These are phyloP conservation scores for Botrytis tulipae DNA, from an alignment of 2,329 filamentous ascomycete genomes.

Conservation along the genomic window DNA sequence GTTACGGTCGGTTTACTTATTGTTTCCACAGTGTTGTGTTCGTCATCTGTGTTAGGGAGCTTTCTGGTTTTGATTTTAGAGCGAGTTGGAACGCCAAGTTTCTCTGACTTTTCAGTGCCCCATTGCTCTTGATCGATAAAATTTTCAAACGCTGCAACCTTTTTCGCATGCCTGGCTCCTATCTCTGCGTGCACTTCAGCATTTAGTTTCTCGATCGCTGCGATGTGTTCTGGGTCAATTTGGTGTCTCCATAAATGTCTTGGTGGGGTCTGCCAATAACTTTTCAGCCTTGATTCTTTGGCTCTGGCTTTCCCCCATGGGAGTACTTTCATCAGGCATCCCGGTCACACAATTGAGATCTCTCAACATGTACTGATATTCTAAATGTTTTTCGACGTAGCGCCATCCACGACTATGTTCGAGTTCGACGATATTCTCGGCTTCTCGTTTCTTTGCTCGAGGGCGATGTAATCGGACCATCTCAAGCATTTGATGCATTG, in stretches of 20 bases:
- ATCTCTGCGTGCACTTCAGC: not conserved
- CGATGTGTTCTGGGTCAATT: not conserved
- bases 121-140: not conserved
- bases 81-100: no score
- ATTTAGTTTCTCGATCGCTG: not conserved
- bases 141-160: no score
- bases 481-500: conserved; percentile 17
- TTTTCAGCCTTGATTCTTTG: no score
- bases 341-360: not conserved
- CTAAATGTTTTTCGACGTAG: not conserved
- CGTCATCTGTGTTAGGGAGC: not conserved
- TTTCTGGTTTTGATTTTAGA: not conserved
- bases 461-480: conserved; percentile 16
- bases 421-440: not conserved
- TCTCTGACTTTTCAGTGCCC: no score
- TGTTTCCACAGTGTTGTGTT: not conserved
- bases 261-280: no score
- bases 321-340: not conserved
- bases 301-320: no score
- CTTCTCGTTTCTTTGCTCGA: not conserved
- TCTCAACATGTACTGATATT: no score
- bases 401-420: not conserved
- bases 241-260: not conserved
- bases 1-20: fast-evolving
- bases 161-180: not conserved